A percentile compares a stretch with the other conserved stretches of the same genome.
Conservation (phyloP, 2,329 filamentous ascomycete species). For the Gliomastix tumulicola region DNA sequence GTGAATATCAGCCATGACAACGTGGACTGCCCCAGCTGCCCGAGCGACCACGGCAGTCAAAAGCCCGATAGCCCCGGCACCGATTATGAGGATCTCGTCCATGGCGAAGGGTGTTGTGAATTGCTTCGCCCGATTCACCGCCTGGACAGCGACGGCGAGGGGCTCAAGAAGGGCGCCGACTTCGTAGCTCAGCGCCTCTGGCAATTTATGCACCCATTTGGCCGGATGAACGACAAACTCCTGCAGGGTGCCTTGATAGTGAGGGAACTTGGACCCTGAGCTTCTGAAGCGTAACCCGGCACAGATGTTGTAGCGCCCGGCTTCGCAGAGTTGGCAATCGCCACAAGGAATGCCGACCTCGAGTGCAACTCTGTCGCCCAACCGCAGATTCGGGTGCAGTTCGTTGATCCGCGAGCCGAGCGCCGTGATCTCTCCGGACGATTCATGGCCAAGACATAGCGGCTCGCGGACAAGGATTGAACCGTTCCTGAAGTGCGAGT, state of each 20-base stretch:
- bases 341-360: slow-evolving; percentile 70
- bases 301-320: slow-evolving; percentile 58
- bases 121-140: slow-evolving; percentile 13
- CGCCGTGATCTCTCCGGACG: slow-evolving; percentile 63
- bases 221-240: slow-evolving; percentile 35
- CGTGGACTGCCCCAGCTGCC: slow-evolving; percentile 1
- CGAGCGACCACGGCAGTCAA: slow-evolving; percentile 29
- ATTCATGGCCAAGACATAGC: slow-evolving; percentile 75
- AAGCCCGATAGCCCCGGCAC: slow-evolving; percentile 27
- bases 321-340: slow-evolving; percentile 36
- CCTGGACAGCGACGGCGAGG: slow-evolving; percentile 7
- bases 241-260: slow-evolving; percentile 53
- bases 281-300: slow-evolving; percentile 47
- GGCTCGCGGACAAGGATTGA: slow-evolving; percentile 62
- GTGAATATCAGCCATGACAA: slow-evolving; percentile 15
- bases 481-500: slow-evolving; percentile 58
- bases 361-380: slow-evolving; percentile 71
- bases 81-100: slow-evolving; percentile 22
- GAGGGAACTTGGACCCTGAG: slow-evolving; percentile 48
- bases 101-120: too few relatives aligned
- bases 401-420: slow-evolving; percentile 47
- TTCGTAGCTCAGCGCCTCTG: slow-evolving; percentile 4
- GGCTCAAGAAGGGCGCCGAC: slow-evolving; percentile 10
- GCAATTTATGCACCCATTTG: neutral
- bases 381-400: slow-evolving; percentile 49